Conservation (phyloP, 495 filamentous ascomycete species). For the Entonaema liquescens region DNA sequence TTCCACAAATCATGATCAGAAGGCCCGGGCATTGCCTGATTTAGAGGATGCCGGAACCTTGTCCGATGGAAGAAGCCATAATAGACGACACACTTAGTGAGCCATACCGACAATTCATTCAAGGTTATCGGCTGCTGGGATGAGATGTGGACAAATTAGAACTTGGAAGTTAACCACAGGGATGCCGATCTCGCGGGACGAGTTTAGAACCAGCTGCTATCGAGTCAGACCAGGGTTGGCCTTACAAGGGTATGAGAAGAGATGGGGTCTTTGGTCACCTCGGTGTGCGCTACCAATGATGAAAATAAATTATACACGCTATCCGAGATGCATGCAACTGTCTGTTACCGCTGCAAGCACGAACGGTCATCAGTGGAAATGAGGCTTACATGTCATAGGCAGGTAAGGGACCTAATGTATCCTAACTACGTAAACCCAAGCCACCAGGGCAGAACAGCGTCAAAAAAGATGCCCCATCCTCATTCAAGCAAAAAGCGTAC, state of each 20-base stretch:
- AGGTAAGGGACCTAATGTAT: too few species aligned
- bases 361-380: background rate
- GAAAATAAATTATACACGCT: background rate
- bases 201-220: background rate
- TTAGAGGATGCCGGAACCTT: background rate
- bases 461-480: too few species aligned
- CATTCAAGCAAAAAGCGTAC: too few species aligned
- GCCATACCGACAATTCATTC: background rate
- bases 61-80: background rate
- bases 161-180: background rate
- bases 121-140: background rate
- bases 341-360: background rate
- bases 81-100: background rate
- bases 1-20: background rate
- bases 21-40: background rate
- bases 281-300: background rate
- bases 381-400: background rate
- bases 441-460: too few species aligned
- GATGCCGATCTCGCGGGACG: constrained; percentile 2
- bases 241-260: background rate
- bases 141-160: background rate
- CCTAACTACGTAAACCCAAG: background rate
- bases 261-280: background rate
- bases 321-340: background rate
- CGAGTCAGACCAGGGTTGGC: background rate